Conservation (phyloP, 331 rosid genomes). For the Spiraea crenata region DNA sequence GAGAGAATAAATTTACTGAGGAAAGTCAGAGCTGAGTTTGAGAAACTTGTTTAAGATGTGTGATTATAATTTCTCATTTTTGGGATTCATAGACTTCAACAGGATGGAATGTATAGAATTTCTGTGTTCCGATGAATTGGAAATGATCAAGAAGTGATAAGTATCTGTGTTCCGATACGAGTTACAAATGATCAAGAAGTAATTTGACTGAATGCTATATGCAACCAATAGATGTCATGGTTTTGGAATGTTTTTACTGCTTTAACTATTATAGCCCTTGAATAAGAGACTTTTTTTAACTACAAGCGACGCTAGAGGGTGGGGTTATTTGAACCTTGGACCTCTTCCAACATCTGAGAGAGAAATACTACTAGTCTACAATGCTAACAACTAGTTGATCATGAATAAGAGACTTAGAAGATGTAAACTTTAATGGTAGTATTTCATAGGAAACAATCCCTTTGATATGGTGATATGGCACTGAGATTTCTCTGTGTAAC, state of each 20-base stretch:
- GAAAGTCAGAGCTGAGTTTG: not conserved
- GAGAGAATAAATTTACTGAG: not conserved
- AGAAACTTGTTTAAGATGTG: not conserved
- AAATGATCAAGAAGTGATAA: not conserved
- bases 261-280: too few species aligned
- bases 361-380: too few species aligned
- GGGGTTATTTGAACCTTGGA: too few species aligned
- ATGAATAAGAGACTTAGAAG: not conserved
- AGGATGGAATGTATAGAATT: not conserved
- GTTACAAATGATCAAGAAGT: not conserved
- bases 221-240: not conserved
- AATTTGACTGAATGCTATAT: not conserved
- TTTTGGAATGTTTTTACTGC: not conserved
- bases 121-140: not conserved
- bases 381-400: too few species aligned
- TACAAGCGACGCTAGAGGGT: too few species aligned
- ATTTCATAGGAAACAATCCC: not conserved
- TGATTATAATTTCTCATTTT: not conserved
- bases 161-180: not conserved
- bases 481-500: constrained; percentile 1
- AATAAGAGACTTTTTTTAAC: too few species aligned
- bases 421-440: not conserved
- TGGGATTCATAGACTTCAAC: not conserved
- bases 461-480: not conserved
- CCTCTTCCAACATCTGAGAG: too few species aligned